A percentile compares a stretch with the other conserved stretches of the same genome.
Conservation (phyloP, 352 stramenopile genomes). For the Pythium apleroticum region DNA sequence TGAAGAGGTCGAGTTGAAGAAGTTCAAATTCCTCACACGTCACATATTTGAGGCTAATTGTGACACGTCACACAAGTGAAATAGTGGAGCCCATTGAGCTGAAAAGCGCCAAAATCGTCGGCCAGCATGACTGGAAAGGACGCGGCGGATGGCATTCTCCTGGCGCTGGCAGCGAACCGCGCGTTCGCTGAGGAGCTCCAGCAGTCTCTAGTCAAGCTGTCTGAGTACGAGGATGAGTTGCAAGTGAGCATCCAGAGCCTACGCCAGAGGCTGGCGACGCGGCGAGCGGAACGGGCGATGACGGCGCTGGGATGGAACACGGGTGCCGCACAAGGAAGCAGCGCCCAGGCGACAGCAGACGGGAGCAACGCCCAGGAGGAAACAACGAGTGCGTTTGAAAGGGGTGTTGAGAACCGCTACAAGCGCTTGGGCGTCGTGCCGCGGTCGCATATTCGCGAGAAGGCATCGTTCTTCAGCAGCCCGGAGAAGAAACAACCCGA, state of each 20-base stretch:
- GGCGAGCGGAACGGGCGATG: slow-evolving; percentile 53
- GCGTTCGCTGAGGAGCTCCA: slow-evolving; percentile 45
- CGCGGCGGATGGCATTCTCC: slow-evolving; percentile 3
- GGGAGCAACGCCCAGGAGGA: neutral
- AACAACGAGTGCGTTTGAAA: slow-evolving; percentile 28
- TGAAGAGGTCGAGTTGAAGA: neutral
- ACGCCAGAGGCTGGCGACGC: slow-evolving; percentile 48
- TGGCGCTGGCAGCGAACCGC: slow-evolving; percentile 35
- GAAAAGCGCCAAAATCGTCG: neutral
- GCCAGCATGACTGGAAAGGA: slow-evolving; percentile 10
- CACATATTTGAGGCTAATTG: neutral
- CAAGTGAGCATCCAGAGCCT: slow-evolving; percentile 41
- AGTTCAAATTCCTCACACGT: neutral
- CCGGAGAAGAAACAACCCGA: slow-evolving; percentile 26
- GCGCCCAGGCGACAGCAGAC: neutral
- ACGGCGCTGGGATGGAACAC: slow-evolving; percentile 25
- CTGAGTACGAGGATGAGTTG: slow-evolving; percentile 40
- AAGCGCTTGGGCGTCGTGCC: slow-evolving; percentile 33
- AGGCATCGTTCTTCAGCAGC: slow-evolving; percentile 58
- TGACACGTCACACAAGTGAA: slow-evolving; percentile 13
- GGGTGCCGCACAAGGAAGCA: neutral
- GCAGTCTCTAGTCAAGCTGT: slow-evolving; percentile 31
- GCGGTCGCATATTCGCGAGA: slow-evolving; percentile 59
- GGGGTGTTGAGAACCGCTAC: slow-evolving; percentile 34
- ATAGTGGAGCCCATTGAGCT: neutral